A percentile compares a stretch with the other conserved stretches of the same genome.
Conservation (phyloP, 768 basidiomycete species). For the Mycena leptocephala region DNA sequence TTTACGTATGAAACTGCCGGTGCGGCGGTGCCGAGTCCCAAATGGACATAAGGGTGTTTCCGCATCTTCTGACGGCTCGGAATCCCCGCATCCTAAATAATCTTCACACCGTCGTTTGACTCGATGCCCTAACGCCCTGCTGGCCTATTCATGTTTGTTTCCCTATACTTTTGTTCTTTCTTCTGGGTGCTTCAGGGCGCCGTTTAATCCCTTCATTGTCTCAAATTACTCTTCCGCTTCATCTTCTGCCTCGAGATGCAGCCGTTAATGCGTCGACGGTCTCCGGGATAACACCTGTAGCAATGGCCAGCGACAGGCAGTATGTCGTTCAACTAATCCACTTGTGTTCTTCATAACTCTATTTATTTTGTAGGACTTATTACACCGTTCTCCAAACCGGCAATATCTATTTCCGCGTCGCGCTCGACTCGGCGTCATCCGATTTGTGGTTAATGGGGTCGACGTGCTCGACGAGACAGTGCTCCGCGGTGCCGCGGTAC, state of each 20-base stretch:
- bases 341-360: background rate
- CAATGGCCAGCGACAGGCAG: conserved; percentile 64
- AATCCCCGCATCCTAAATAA: background rate
- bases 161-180: conserved; percentile 37
- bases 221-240: conserved; percentile 47
- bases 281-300: conserved; percentile 60
- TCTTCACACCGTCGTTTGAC: background rate
- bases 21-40: background rate
- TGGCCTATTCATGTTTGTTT: conserved; percentile 27
- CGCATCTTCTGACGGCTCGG: background rate
- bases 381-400: conserved; percentile 75
- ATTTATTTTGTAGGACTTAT: conserved; percentile 69
- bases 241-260: conserved; percentile 12
- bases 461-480: conserved; percentile 69
- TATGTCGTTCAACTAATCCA: conserved; percentile 30
- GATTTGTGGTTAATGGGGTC: conserved; percentile 84
- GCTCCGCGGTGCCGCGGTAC: conserved; percentile 76
- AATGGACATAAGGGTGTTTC: background rate
- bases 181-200: conserved; percentile 38
- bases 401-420: conserved; percentile 76
- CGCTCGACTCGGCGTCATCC: conserved; percentile 83
- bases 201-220: conserved; percentile 41
- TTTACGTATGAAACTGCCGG: background rate
- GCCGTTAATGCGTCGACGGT: conserved; percentile 4
- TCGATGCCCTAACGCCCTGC: conserved; percentile 20